Conservation (phyloP, 768 basidiomycete species). For the Lactarius hatsudake region DNA sequence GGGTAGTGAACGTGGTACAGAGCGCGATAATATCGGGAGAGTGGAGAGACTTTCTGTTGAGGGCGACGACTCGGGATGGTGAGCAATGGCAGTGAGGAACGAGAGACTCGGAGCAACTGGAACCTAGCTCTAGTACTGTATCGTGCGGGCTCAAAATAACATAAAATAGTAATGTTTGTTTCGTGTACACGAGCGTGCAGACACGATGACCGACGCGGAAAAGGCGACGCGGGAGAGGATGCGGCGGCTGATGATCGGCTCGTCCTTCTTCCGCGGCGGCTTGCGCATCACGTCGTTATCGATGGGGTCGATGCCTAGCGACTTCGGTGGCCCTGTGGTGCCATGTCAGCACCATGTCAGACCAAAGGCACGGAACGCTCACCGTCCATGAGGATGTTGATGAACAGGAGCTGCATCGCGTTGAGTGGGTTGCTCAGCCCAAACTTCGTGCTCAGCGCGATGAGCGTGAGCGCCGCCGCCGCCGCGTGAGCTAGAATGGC, state of each 20-base stretch:
- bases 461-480: slow-evolving; percentile 90
- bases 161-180: too few species aligned
- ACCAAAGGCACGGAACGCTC: slow-evolving; percentile 28
- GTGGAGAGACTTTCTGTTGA: neutral
- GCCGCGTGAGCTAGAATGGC: slow-evolving; percentile 97
- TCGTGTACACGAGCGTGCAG: slow-evolving; percentile 54
- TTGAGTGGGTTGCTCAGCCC: slow-evolving; percentile 90
- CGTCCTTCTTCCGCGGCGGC: slow-evolving; percentile 90
- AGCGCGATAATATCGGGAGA: too few species aligned
- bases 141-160: too few species aligned
- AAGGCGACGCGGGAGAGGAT: slow-evolving; percentile 84
- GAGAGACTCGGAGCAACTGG: too few species aligned
- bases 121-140: too few species aligned
- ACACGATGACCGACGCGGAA: slow-evolving; percentile 87
- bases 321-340: slow-evolving; percentile 81
- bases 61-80: too few species aligned
- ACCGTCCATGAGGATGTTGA: slow-evolving; percentile 99
- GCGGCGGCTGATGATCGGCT: slow-evolving; percentile 77
- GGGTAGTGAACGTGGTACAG: too few species aligned
- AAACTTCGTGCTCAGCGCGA: slow-evolving; percentile 90
- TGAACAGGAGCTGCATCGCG: slow-evolving; percentile 98
- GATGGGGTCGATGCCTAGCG: slow-evolving; percentile 94
- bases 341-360: neutral
- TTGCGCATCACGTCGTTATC: slow-evolving; percentile 90
- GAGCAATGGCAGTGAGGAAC: too few species aligned